phyloP scores from a whole-genome alignment of 352 stramenopile genomes.

The Globisporangium orthogonon region DNA sequence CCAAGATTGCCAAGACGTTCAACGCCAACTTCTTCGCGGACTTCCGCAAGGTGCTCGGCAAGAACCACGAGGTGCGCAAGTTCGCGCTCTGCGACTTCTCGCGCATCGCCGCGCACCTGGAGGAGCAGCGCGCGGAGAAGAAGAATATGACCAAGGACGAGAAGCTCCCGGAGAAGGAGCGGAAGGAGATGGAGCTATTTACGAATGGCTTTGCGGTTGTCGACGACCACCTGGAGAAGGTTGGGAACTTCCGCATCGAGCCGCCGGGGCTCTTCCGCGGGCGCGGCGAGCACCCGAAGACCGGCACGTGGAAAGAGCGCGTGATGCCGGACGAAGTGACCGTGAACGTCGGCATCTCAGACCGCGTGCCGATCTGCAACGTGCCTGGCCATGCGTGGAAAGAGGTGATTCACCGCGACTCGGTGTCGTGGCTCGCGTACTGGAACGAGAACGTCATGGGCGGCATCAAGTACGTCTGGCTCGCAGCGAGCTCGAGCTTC shows the following conservation, averaged over 20 bases:
- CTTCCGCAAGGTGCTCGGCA: constrained; percentile 90
- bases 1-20: constrained; percentile 96
- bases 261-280: constrained; percentile 97
- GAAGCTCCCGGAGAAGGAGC: constrained; percentile 85
- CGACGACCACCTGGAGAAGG: constrained; percentile 97
- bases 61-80: constrained; percentile 90
- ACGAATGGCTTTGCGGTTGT: constrained; percentile 96
- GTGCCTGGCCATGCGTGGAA: constrained; percentile 95
- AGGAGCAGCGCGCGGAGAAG: constrained; percentile 89
- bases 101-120: constrained; percentile 89
- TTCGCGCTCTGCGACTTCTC: constrained; percentile 98
- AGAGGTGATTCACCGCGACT: constrained; percentile 92
- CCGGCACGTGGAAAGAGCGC: constrained; percentile 96
- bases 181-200: constrained; percentile 90
- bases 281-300: constrained; percentile 98
- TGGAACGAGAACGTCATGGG: constrained; percentile 99
- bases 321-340: constrained; percentile 96
- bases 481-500: constrained; percentile 96
- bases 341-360: constrained; percentile 95
- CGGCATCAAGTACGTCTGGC: constrained; percentile 99
- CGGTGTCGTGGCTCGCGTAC: constrained; percentile 90
- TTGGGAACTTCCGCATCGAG: constrained; percentile 96
- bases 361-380: constrained; percentile 88
- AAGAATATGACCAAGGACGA: constrained; percentile 97
- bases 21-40: constrained; percentile 99